Conservation (phyloP, 1,139 yeast species). For the Oligophagozyma castellii region DNA sequence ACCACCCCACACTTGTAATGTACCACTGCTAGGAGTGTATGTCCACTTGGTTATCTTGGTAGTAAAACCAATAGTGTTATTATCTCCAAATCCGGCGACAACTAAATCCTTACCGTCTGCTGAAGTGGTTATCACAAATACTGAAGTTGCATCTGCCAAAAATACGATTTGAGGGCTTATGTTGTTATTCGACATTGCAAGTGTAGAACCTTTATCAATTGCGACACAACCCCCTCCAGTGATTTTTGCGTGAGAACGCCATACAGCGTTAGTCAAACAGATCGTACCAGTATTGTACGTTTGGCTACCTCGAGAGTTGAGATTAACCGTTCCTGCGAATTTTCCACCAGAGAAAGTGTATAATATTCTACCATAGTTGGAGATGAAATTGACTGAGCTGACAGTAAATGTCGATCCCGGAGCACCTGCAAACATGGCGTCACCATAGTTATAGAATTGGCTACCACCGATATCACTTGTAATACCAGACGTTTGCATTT, state of each 20-base stretch:
- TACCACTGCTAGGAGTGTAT: not conserved
- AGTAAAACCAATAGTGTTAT: not conserved
- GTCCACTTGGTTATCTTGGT: not conserved
- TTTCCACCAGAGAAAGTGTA: not conserved
- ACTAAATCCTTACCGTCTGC: not conserved
- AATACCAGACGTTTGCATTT: not conserved
- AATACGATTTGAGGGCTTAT: not conserved
- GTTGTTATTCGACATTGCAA: not conserved
- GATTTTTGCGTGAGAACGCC: not conserved
- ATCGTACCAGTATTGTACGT: not conserved
- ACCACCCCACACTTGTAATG: slow-evolving; percentile 1
- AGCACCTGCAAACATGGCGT: not conserved
- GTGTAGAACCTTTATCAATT: not conserved
- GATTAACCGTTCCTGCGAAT: not conserved
- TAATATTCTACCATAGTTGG: not conserved
- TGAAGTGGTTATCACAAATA: not conserved
- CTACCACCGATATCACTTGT: not conserved
- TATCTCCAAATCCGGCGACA: not conserved
- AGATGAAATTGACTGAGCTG: not conserved
- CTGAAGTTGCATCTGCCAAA: not conserved
- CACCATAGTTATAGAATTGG: not conserved
- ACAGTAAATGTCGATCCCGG: not conserved
- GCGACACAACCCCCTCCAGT: not conserved
- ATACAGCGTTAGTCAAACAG: not conserved
- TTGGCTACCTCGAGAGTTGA: not conserved